These are phyloP conservation scores for Thraustotheca clavata DNA, from an alignment of 352 stramenopile species.

Conservation along the genomic window DNA sequence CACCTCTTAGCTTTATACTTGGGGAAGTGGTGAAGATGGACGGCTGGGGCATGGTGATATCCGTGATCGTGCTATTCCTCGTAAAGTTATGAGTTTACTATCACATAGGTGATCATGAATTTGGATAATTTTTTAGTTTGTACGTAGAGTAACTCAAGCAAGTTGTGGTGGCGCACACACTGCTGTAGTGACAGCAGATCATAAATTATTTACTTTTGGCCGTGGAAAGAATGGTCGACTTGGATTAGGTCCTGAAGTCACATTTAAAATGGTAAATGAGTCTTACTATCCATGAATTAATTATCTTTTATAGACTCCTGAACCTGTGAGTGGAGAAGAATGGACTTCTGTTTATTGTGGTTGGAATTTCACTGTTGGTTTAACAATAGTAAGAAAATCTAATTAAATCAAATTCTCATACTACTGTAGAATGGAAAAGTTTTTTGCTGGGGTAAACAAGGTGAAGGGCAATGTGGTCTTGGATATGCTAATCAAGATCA, in stretches of 20 bases:
- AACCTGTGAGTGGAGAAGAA: neutral
- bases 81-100: constrained; percentile 75
- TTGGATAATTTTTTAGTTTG: neutral
- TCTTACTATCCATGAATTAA: neutral
- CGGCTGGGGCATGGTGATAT: constrained; percentile 72
- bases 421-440: constrained; percentile 26
- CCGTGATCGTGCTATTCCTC: constrained; percentile 56
- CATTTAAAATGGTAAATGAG: constrained; percentile 6
- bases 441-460: constrained; percentile 83
- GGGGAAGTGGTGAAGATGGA: constrained; percentile 75
- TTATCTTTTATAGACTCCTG: neutral
- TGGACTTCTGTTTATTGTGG: constrained; percentile 31
- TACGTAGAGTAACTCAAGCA: constrained; percentile 34
- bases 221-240: constrained; percentile 62
- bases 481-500: constrained; percentile 76
- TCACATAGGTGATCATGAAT: constrained; percentile 27
- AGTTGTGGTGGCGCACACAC: constrained; percentile 75
- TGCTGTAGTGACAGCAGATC: constrained; percentile 50
- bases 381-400: constrained; percentile 29
- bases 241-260: constrained; percentile 44
- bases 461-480: constrained; percentile 79
- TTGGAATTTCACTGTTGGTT: constrained; percentile 73
- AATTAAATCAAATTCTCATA: neutral
- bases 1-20: constrained; percentile 38
- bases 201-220: constrained; percentile 64